These are phyloP conservation scores for Pseudogymnoascus sp. DNA, from an alignment of 2,329 filamentous ascomycete species.

Conservation along the genomic window DNA sequence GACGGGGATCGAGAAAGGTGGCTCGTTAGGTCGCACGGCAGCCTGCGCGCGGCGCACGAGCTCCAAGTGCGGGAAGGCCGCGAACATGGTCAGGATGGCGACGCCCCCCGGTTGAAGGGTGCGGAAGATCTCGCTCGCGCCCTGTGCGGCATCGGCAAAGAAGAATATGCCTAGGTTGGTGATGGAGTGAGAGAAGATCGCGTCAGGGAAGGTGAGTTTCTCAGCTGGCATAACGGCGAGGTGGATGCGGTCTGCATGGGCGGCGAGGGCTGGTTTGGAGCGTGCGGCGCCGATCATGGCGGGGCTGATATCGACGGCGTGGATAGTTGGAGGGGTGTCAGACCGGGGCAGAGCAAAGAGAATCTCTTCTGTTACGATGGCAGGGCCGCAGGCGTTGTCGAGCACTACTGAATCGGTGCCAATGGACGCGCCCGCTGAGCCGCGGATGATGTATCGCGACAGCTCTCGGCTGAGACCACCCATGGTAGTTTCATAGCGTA, in stretches of 20 bases:
- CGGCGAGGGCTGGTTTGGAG: slow-evolving; percentile 13
- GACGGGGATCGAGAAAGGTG: neutral
- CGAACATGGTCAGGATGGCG: slow-evolving; percentile 30
- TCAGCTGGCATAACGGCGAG: slow-evolving; percentile 21
- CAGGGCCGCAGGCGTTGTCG: slow-evolving; percentile 27
- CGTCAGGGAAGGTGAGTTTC: slow-evolving; percentile 23
- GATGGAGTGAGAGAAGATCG: slow-evolving; percentile 32
- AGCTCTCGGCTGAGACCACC: slow-evolving; percentile 20
- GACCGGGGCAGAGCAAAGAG: slow-evolving; percentile 8
- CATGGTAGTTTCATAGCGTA: slow-evolving; percentile 17
- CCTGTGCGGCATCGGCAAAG: slow-evolving; percentile 27
- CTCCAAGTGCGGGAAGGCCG: neutral
- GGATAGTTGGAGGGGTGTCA: slow-evolving; percentile 10
- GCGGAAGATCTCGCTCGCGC: slow-evolving; percentile 32
- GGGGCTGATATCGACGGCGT: slow-evolving; percentile 18
- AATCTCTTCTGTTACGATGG: slow-evolving; percentile 21
- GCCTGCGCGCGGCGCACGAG: neutral
- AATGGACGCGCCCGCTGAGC: neutral
- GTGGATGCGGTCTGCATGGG: slow-evolving; percentile 10
- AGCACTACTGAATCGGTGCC: slow-evolving; percentile 16
- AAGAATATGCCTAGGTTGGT: slow-evolving; percentile 36
- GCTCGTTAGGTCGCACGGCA: neutral
- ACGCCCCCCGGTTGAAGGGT: slow-evolving; percentile 32
- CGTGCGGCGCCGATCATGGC: slow-evolving; percentile 20
- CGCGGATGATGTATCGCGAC: slow-evolving; percentile 13